These are phyloP conservation scores for Colletotrichum caudatum DNA, from an alignment of 2,329 filamentous ascomycete genomes.

Conservation along the genomic window DNA sequence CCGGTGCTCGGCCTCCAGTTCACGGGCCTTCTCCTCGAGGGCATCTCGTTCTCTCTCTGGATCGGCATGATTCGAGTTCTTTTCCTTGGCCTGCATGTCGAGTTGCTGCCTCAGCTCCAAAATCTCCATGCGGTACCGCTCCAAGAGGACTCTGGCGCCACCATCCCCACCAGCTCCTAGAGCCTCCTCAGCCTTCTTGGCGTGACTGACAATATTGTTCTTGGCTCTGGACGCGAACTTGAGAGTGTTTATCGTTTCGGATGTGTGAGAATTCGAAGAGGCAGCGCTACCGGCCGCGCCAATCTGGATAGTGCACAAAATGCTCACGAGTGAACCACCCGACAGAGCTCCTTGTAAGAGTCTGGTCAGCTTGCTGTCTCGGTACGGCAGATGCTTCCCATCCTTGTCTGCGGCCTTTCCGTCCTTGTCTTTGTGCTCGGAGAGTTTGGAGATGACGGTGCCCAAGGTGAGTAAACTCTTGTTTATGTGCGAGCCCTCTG, in stretches of 20 bases:
- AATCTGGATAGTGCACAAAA: slow-evolving; percentile 95
- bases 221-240: slow-evolving; percentile 97
- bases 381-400: slow-evolving; percentile 92
- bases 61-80: slow-evolving; percentile 71
- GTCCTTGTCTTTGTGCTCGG: slow-evolving; percentile 87
- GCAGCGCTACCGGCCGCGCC: slow-evolving; percentile 81
- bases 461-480: slow-evolving; percentile 95
- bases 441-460: slow-evolving; percentile 94
- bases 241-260: slow-evolving; percentile 93
- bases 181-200: slow-evolving; percentile 93
- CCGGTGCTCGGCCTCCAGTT: slow-evolving; percentile 84
- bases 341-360: slow-evolving; percentile 92
- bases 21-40: slow-evolving; percentile 78
- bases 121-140: slow-evolving; percentile 95
- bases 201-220: slow-evolving; percentile 97
- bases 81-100: slow-evolving; percentile 81
- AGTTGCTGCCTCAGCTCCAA: slow-evolving; percentile 83
- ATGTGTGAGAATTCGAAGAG: slow-evolving; percentile 78
- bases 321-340: slow-evolving; percentile 94
- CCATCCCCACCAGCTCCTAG: slow-evolving; percentile 84
- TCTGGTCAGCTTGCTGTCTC: slow-evolving; percentile 96
- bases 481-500: slow-evolving; percentile 98
- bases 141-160: slow-evolving; percentile 86
- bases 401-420: slow-evolving; percentile 81
- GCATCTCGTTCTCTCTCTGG: slow-evolving; percentile 73